phyloP scores from a whole-genome alignment of 768 basidiomycete species.

The Cyathus striatus region DNA sequence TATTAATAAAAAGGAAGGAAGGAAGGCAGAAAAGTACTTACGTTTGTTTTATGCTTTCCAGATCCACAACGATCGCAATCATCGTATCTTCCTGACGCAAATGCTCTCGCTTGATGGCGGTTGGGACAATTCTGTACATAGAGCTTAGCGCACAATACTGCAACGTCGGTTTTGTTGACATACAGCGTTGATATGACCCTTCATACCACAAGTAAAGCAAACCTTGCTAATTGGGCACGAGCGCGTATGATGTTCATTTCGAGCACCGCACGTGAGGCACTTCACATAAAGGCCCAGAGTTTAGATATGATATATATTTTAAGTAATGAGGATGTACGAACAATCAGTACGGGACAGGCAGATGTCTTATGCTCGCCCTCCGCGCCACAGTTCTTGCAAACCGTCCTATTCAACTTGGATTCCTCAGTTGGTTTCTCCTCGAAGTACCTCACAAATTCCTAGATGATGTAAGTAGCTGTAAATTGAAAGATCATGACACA shows the following conservation, averaged over 20 bases:
- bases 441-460: slow-evolving; percentile 66
- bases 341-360: slow-evolving; percentile 70
- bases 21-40: too few species aligned
- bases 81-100: slow-evolving; percentile 23
- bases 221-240: slow-evolving; percentile 79
- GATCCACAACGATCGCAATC: slow-evolving; percentile 73
- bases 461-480: slow-evolving; percentile 1
- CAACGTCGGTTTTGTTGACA: slow-evolving; percentile 8
- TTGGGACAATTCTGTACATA: slow-evolving; percentile 79
- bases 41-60: slow-evolving; percentile 56
- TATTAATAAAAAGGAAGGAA: too few species aligned
- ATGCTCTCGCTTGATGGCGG: slow-evolving; percentile 26
- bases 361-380: slow-evolving; percentile 66
- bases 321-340: slow-evolving; percentile 28
- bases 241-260: slow-evolving; percentile 73
- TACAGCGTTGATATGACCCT: slow-evolving; percentile 73
- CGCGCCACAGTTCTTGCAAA: slow-evolving; percentile 76
- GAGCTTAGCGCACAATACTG: too few species aligned
- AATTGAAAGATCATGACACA: slow-evolving; percentile 9
- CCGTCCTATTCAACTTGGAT: slow-evolving; percentile 37
- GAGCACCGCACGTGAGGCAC: slow-evolving; percentile 80
- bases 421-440: slow-evolving; percentile 39
- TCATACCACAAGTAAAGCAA: slow-evolving; percentile 80
- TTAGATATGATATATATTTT: neutral
- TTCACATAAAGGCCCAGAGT: slow-evolving; percentile 17